Evolutionary conservation across 2,329 filamentous ascomycete genomes (phyloP).

Genomic region (Colletotrichum sublineola): DNA sequence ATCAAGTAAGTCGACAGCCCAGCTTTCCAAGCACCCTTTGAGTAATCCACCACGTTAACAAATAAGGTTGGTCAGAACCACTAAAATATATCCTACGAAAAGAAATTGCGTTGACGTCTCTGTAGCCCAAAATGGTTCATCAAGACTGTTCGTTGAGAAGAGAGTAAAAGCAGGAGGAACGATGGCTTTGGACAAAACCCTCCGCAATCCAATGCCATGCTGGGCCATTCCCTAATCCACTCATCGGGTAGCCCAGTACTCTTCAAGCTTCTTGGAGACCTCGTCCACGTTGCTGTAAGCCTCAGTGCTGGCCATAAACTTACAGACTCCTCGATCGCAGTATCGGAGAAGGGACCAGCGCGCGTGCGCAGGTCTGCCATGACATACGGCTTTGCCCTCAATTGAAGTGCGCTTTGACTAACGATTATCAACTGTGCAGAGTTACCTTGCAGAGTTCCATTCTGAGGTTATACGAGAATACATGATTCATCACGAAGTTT

Average conservation of each 20-base stretch:
- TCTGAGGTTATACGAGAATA: neutral
- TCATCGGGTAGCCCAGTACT: conserved; percentile 24
- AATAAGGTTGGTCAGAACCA: neutral
- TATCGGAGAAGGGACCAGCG: conserved; percentile 22
- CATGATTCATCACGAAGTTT: neutral
- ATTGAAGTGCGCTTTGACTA: neutral
- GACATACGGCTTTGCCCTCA: conserved; percentile 14
- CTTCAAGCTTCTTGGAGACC: conserved; percentile 11
- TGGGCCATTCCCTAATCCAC: neutral
- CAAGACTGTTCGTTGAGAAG: neutral
- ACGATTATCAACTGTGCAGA: neutral
- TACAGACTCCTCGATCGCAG: conserved; percentile 8
- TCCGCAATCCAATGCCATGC: neutral
- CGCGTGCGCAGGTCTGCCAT: conserved; percentile 28
- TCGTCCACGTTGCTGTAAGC: conserved; percentile 25
- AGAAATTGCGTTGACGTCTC: neutral
- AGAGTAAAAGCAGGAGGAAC: neutral
- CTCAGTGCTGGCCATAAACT: conserved; percentile 21
- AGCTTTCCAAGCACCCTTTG: neutral
- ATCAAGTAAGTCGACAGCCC: too few relatives aligned
- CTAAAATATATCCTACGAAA: neutral
- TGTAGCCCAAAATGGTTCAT: neutral
- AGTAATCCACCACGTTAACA: neutral
- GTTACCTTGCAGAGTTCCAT: conserved; percentile 30
- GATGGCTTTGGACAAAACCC: neutral